Evolutionary conservation across 2,329 filamentous ascomycete genomes (phyloP), one percentile per base, ranked within the genome.

Genomic region (Colletotrichum nymphaeae): DNA sequence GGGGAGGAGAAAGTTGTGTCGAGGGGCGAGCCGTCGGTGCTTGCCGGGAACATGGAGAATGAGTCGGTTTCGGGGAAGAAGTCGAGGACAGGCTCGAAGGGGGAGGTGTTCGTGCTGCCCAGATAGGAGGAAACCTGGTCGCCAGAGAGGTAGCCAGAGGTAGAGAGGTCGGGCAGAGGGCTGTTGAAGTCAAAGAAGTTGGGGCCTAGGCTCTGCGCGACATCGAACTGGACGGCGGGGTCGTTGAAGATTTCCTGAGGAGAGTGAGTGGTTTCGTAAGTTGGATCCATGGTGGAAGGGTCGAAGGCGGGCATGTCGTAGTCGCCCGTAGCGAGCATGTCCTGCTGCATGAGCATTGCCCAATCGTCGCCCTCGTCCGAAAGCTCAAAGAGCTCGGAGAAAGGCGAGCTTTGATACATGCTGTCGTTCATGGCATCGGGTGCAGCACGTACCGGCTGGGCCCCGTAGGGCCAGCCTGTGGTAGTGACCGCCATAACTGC

Each of bases 101-200:
- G 69, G n/a, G 71, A 73, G 5, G 71, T 71, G 49, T 71, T 56
- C 24, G 71, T 37, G 62, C 71, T 73, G 16, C 71, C 71, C 60
- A 73, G 26, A 24, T 66, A 71, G 11, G 69, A 63, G 59, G 71
- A 71, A 56, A 24, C 42, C 59, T 73, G 70, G 59, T 73, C 70
- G 19, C 66, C 42, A 24, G 69, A 69, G 19, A 72, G 69, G 55
- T 72, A 74, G 56, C 57, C 62, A 26, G 67, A 72, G 26, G 67
- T 19, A 16, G 67, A 74, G 28, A 73, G 62, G 49, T 73, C 65
- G 30, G 70, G 65, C 46, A 74, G 46, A 30, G 72, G 63, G 16
- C n/a, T 65, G n/a, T 69, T 63, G 32, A 74, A 64, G 58, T 71
- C 62, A 24, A 69, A 75, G 16, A 26, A 5, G 55, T 65, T 42